A percentile compares a stretch with the other conserved stretches of the same genome.
phyloP scores from a whole-genome alignment of 164 flowering plant genomes.

The Kingdonia uniflora region DNA sequence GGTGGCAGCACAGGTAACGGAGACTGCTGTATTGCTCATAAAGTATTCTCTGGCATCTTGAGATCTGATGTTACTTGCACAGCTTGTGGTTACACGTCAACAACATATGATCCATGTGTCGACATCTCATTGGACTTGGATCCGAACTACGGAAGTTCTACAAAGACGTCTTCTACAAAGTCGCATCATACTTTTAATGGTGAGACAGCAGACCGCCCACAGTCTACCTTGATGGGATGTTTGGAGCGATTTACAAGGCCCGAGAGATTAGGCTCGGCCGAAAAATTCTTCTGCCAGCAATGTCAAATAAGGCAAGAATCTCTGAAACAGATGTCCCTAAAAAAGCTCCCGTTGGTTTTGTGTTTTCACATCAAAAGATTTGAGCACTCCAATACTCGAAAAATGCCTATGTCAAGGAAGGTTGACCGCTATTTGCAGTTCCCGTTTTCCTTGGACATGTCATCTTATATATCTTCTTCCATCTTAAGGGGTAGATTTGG shows the following conservation, averaged over 20 bases:
- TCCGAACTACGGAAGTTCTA: conserved; percentile 35
- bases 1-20: conserved; percentile 44
- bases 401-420: conserved; percentile 84
- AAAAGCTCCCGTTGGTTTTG: conserved; percentile 77
- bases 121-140: conserved; percentile 81
- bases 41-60: conserved; percentile 62
- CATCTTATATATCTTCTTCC: conserved; percentile 83
- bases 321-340: conserved; percentile 82
- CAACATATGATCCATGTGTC: conserved; percentile 56
- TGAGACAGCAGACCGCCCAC: conserved; percentile 35
- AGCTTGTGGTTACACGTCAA: conserved; percentile 65
- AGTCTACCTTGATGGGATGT: conserved; percentile 66
- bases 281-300: conserved; percentile 79
- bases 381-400: conserved; percentile 69
- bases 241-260: conserved; percentile 75
- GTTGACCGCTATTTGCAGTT: conserved; percentile 79
- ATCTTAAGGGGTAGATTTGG: conserved; percentile 72
- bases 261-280: conserved; percentile 73
- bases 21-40: conserved; percentile 72
- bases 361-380: conserved; percentile 93
- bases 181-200: conserved; percentile 35
- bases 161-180: conserved; percentile 32
- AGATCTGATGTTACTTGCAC: conserved; percentile 67
- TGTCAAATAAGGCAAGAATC: conserved; percentile 85
- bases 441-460: conserved; percentile 79